phyloP scores from a whole-genome alignment of 208 protist species.

The Jaenimonas drosophilae region DNA sequence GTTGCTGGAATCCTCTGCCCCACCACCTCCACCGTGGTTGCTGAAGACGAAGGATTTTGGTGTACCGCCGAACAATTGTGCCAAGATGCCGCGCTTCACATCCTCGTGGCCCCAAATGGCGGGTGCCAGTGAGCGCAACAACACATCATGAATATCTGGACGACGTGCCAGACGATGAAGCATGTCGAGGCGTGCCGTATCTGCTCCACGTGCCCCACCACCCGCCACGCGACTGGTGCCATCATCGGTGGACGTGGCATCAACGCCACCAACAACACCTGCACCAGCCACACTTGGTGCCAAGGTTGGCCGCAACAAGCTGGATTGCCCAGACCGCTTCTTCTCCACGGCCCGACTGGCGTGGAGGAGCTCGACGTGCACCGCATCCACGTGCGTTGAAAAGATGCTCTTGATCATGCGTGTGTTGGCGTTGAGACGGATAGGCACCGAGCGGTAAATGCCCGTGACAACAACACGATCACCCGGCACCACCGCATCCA shows the following conservation, averaged over 20 bases:
- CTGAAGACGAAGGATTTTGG: constrained; percentile 87
- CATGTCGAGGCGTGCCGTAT: constrained; percentile 53
- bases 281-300: not conserved
- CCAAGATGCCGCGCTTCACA: constrained; percentile 98
- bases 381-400: constrained; percentile 95
- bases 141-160: constrained; percentile 93
- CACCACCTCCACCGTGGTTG: constrained; percentile 4
- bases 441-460: constrained; percentile 93
- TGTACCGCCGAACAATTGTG: constrained; percentile 97
- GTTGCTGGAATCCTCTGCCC: not conserved
- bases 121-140: constrained; percentile 93
- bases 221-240: constrained; percentile 5
- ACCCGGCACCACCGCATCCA: constrained; percentile 95
- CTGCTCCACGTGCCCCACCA: constrained; percentile 7
- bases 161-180: constrained; percentile 70
- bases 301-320: not conserved
- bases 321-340: not conserved
- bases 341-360: constrained; percentile 18
- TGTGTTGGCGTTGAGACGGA: constrained; percentile 91
- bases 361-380: constrained; percentile 93
- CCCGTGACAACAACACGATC: constrained; percentile 98
- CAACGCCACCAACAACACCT: not conserved
- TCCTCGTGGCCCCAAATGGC: constrained; percentile 98
- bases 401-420: constrained; percentile 93
- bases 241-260: not conserved